A percentile compares a stretch with the other conserved stretches of the same genome.
phyloP scores from a whole-genome alignment of 2,329 filamentous ascomycete genomes.

The Xylariaceae sp. region DNA sequence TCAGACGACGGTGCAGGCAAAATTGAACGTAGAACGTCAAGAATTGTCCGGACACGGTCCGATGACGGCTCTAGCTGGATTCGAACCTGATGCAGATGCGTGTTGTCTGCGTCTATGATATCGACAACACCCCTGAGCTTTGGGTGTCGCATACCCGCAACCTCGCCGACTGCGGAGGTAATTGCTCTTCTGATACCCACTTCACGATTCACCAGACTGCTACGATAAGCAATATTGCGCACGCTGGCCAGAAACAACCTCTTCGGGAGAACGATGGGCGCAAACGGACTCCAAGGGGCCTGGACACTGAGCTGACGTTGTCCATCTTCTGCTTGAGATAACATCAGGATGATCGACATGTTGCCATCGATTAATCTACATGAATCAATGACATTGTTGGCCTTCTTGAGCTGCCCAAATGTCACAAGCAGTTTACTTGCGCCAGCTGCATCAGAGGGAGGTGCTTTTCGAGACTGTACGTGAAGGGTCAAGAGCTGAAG shows the following conservation, averaged over 20 bases:
- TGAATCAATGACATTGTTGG: constrained; percentile 68
- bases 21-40: constrained; percentile 63
- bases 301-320: constrained; percentile 68
- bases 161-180: constrained; percentile 45
- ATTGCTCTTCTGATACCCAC: constrained; percentile 45
- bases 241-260: constrained; percentile 57
- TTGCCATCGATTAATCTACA: constrained; percentile 68
- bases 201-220: constrained; percentile 53
- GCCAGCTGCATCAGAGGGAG: constrained; percentile 20
- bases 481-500: constrained; percentile 66
- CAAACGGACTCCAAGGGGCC: constrained; percentile 70
- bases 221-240: constrained; percentile 56
- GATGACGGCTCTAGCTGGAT: constrained; percentile 66
- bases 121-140: constrained; percentile 62
- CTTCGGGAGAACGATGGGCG: constrained; percentile 62
- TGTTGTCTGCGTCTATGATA: constrained; percentile 59
- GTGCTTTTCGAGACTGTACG: constrained; percentile 38
- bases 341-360: constrained; percentile 65
- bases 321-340: constrained; percentile 64
- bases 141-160: constrained; percentile 56
- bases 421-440: constrained; percentile 42
- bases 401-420: constrained; percentile 53
- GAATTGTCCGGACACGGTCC: constrained; percentile 57
- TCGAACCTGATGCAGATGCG: constrained; percentile 61
- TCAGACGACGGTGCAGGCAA: constrained; percentile 57